Evolutionary conservation across 805 yeast genomes (phyloP).

Genomic region (Candida ulmi): DNA sequence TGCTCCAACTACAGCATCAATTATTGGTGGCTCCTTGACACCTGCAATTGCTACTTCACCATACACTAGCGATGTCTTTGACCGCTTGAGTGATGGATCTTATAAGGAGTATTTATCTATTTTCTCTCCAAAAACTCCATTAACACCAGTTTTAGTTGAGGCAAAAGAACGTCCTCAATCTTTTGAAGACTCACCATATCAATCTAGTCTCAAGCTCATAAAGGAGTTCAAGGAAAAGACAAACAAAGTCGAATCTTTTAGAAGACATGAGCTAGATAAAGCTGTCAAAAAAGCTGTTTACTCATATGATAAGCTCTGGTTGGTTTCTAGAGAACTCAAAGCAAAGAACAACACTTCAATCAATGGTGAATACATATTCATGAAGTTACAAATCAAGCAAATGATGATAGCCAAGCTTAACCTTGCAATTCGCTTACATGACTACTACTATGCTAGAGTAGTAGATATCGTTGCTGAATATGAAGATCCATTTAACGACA

Average conservation of each 20-base stretch:
- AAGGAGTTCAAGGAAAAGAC: constrained; percentile 7
- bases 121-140: neutral
- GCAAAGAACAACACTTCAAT: constrained; percentile 1
- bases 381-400: constrained; percentile 7
- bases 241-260: too few species aligned
- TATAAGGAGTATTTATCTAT: neutral
- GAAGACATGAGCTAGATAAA: neutral
- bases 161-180: neutral
- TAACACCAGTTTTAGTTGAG: neutral
- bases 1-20: neutral
- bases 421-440: constrained; percentile 2
- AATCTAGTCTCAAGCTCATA: neutral
- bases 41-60: neutral
- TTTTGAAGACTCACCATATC: neutral
- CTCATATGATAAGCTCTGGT: constrained; percentile 3
- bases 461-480: constrained; percentile 2
- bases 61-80: neutral
- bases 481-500: constrained; percentile 9
- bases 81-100: neutral
- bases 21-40: too few species aligned
- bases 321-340: neutral
- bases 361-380: constrained; percentile 13
- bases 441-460: constrained; percentile 3
- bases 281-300: neutral
- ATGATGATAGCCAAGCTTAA: constrained; percentile 5